These are phyloP conservation scores for Auricularia heimuer DNA, from an alignment of 768 basidiomycete species.

Conservation along the genomic window DNA sequence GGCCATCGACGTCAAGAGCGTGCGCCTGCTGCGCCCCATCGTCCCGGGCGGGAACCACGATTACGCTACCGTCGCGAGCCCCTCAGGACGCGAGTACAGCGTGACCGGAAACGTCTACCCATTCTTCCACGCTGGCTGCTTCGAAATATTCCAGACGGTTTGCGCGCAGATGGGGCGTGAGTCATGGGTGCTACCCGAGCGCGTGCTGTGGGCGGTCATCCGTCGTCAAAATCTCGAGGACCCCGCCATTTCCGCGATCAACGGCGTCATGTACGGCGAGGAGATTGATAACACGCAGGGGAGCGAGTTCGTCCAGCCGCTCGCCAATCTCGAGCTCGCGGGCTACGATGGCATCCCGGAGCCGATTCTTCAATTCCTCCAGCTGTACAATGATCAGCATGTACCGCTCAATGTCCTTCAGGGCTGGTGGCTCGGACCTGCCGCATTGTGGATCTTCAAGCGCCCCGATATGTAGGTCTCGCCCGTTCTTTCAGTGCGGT, in stretches of 20 bases:
- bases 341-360: not conserved
- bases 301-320: not conserved
- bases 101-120: too few species aligned
- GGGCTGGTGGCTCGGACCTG: not conserved
- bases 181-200: too few species aligned
- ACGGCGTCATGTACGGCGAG: not conserved
- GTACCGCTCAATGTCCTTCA: not conserved
- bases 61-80: too few species aligned
- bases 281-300: not conserved
- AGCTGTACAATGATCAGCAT: not conserved
- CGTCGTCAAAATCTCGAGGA: not conserved
- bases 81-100: too few species aligned
- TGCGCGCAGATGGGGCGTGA: too few species aligned
- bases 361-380: not conserved
- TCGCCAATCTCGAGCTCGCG: not conserved
- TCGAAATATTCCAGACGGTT: too few species aligned
- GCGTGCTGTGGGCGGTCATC: not conserved
- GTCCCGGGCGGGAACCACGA: too few species aligned
- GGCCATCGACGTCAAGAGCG: too few species aligned
- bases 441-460: not conserved
- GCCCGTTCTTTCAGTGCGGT: not conserved
- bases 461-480: not conserved
- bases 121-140: too few species aligned
- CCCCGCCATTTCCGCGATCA: not conserved
- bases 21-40: too few species aligned